A percentile compares a stretch with the other conserved stretches of the same genome.
Conservation (phyloP, 495 filamentous ascomycete species). For the Elaphomyces granulatus region DNA sequence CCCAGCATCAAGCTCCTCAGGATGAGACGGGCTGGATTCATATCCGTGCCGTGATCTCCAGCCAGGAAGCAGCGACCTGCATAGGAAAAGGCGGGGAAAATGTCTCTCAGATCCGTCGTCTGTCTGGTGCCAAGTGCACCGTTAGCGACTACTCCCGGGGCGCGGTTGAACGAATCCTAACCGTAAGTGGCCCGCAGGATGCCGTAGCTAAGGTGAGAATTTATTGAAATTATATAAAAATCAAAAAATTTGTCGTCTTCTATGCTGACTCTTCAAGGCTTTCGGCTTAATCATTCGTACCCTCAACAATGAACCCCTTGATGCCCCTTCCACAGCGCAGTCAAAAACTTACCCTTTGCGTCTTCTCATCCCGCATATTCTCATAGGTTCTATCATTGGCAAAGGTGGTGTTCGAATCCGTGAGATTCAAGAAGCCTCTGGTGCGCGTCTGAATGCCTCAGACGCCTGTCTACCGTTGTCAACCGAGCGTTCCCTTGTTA, state of each 20-base stretch:
- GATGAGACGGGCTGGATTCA: conserved; percentile 97
- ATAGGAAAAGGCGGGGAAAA: conserved; percentile 99
- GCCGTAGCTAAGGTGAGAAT: conserved; percentile 82
- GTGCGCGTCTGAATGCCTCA: conserved; percentile 90
- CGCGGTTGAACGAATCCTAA: conserved; percentile 91
- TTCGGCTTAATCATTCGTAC: conserved; percentile 97
- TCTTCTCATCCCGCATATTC: conserved; percentile 86
- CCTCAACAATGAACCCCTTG: conserved; percentile 87
- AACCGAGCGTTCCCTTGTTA: conserved; percentile 90
- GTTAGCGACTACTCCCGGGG: conserved; percentile 96
- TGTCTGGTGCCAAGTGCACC: conserved; percentile 93
- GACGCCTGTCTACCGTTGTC: conserved; percentile 87
- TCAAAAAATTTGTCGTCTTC: background rate
- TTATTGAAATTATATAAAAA: conserved; percentile 7
- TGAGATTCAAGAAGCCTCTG: conserved; percentile 96
- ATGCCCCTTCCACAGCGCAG: conserved; percentile 69
- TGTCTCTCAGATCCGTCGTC: conserved; percentile 79
- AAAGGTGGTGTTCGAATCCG: conserved; percentile 90
- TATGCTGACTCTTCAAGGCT: conserved; percentile 40
- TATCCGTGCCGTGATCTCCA: conserved; percentile 89
- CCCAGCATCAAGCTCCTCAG: conserved; percentile 39
- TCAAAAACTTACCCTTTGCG: conserved; percentile 97
- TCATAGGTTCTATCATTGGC: conserved; percentile 97
- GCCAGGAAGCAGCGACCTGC: conserved; percentile 89
- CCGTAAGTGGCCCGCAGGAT: conserved; percentile 89